A percentile compares a stretch with the other conserved stretches of the same genome.
Evolutionary conservation across 139 green algal species (phyloP).

Genomic region (Chlorokybus atmophyticus): DNA sequence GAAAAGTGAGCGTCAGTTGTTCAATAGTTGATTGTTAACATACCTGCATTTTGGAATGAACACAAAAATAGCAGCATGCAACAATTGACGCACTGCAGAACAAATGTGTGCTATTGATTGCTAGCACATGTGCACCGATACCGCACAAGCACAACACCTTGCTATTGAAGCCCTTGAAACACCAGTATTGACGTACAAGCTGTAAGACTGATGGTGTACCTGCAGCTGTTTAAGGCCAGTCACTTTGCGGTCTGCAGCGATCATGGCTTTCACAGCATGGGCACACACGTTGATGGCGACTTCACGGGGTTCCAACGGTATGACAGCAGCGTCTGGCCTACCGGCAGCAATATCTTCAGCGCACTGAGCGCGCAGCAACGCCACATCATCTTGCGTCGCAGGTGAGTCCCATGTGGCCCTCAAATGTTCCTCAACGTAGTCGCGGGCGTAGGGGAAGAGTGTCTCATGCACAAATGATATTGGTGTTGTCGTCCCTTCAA

Average conservation of each 20-base stretch:
- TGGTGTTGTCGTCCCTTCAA: constrained; percentile 85
- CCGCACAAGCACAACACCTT: too few relatives aligned
- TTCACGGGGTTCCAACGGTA: background rate
- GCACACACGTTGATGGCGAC: background rate
- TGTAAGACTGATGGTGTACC: constrained; percentile 42
- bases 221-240: constrained; percentile 46
- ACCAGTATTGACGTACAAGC: constrained; percentile 66
- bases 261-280: constrained; percentile 40
- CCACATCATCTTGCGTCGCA: constrained; percentile 35
- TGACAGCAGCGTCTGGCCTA: background rate
- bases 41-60: constrained; percentile 46
- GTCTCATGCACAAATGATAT: constrained; percentile 74
- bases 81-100: too few relatives aligned
- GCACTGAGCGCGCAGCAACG: constrained; percentile 1
- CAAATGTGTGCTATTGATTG: too few relatives aligned
- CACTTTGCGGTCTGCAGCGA: constrained; percentile 54
- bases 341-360: constrained; percentile 6
- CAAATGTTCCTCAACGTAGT: constrained; percentile 46
- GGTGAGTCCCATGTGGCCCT: constrained; percentile 37
- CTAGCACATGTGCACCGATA: too few relatives aligned
- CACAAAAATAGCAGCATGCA: too few relatives aligned
- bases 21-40: background rate
- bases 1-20: background rate
- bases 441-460: constrained; percentile 73
- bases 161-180: constrained; percentile 43